A percentile compares a stretch with the other conserved stretches of the same genome.
These are phyloP conservation scores for Boletus reticulatus DNA, from an alignment of 768 basidiomycete species.

Conservation along the genomic window DNA sequence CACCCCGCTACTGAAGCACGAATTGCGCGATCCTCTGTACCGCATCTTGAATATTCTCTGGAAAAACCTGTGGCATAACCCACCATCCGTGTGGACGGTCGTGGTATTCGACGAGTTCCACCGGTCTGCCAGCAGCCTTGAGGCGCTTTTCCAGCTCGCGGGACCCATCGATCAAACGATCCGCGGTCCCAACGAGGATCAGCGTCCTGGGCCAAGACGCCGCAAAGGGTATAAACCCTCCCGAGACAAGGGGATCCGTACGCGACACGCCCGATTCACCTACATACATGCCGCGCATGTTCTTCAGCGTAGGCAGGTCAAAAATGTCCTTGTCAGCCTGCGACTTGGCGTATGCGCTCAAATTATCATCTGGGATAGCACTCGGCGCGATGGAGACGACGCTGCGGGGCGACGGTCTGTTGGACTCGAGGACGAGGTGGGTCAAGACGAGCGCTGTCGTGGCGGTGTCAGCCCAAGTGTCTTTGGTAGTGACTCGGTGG, in stretches of 20 bases:
- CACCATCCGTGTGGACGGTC: conserved; percentile 25
- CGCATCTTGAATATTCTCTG: conserved; percentile 11
- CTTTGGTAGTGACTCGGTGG: not conserved
- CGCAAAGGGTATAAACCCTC: conserved; percentile 10
- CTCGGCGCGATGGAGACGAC: conserved; percentile 55
- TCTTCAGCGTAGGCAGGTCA: not conserved
- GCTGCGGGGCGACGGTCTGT: conserved; percentile 46
- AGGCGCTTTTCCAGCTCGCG: conserved; percentile 14
- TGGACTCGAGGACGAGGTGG: conserved; percentile 50
- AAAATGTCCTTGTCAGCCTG: not conserved
- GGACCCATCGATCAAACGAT: conserved; percentile 9
- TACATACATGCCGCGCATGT: conserved; percentile 4
- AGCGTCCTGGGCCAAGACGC: conserved; percentile 22
- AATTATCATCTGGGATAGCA: not conserved
- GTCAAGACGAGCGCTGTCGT: conserved; percentile 20
- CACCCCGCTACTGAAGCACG: not conserved
- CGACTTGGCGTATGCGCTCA: conserved; percentile 1
- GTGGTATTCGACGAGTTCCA: conserved; percentile 26
- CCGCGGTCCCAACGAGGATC: conserved; percentile 19
- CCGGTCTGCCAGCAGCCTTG: not conserved
- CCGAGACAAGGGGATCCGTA: conserved; percentile 20
- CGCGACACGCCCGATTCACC: conserved; percentile 3
- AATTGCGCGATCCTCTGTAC: conserved; percentile 11
- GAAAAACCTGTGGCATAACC: conserved; percentile 13
- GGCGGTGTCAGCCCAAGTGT: not conserved